Percentiles rank a stretch among this genome's conserved stretches.
phyloP scores from a whole-genome alignment of 2,329 filamentous ascomycete genomes.

The Aspergillus candidus region DNA sequence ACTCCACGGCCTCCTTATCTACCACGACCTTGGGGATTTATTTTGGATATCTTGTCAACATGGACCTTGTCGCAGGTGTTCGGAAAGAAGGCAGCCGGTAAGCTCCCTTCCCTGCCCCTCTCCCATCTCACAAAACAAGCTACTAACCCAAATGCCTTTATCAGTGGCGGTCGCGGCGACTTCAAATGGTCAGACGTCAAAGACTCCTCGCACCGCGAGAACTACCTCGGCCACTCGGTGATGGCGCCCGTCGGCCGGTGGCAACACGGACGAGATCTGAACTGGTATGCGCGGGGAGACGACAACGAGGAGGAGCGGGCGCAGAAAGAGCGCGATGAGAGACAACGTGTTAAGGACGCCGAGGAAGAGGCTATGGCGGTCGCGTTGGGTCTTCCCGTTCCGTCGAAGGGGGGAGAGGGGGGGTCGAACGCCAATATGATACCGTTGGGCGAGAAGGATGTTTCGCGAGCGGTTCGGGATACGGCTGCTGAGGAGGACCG shows the following conservation, averaged over 20 bases:
- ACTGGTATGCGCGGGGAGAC: slow-evolving; percentile 59
- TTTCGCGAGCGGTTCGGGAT: slow-evolving; percentile 49
- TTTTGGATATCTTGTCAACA: slow-evolving; percentile 35
- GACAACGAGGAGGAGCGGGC: slow-evolving; percentile 43
- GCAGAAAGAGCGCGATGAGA: slow-evolving; percentile 63
- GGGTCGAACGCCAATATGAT: slow-evolving; percentile 59
- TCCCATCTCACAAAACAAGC: neutral
- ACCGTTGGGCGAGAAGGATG: slow-evolving; percentile 57
- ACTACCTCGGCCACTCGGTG: slow-evolving; percentile 80
- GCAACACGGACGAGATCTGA: slow-evolving; percentile 69
- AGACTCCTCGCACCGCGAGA: slow-evolving; percentile 79
- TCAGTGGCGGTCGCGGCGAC: slow-evolving; percentile 75
- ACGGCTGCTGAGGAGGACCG: slow-evolving; percentile 26
- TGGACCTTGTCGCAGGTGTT: slow-evolving; percentile 91
- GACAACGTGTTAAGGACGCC: slow-evolving; percentile 76
- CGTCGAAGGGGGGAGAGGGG: slow-evolving; percentile 48
- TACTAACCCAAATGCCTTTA: slow-evolving; percentile 8
- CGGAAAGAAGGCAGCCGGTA: slow-evolving; percentile 80
- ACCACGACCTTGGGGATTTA: neutral
- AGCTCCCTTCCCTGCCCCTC: slow-evolving; percentile 8
- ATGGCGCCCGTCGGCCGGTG: slow-evolving; percentile 90
- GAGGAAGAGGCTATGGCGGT: slow-evolving; percentile 86
- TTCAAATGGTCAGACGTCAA: slow-evolving; percentile 97
- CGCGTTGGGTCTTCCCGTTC: slow-evolving; percentile 72
- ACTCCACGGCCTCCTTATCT: neutral